Conservation (phyloP, 371 early-diverging fungal genomes). For the Parasitella parasitica region DNA sequence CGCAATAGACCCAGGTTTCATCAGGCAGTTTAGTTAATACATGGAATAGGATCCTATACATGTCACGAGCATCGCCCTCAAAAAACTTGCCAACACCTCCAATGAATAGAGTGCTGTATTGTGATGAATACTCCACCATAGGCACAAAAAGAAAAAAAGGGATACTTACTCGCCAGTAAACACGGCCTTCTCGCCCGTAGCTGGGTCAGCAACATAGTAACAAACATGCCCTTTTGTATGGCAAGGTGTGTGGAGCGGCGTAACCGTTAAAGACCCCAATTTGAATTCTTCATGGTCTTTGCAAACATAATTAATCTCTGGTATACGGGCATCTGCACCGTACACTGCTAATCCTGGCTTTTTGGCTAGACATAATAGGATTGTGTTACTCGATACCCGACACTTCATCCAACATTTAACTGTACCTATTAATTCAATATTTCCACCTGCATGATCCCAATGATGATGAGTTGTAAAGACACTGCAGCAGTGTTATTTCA, state of each 20-base stretch:
- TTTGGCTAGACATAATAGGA: slow-evolving; percentile 42
- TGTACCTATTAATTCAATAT: slow-evolving; percentile 44
- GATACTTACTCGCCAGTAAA: slow-evolving; percentile 48
- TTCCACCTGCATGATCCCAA: slow-evolving; percentile 83
- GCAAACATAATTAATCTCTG: slow-evolving; percentile 75
- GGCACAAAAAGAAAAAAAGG: too few species aligned
- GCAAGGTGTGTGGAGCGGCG: slow-evolving; percentile 76
- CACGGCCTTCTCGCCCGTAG: slow-evolving; percentile 44
- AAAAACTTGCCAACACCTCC: slow-evolving; percentile 92
- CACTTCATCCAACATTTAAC: neutral
- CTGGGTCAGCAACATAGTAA: slow-evolving; percentile 73
- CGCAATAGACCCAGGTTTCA: slow-evolving; percentile 92
- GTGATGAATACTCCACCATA: neutral
- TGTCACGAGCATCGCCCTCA: slow-evolving; percentile 88
- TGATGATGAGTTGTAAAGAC: slow-evolving; percentile 46
- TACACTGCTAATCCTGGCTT: slow-evolving; percentile 77
- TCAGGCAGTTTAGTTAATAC: slow-evolving; percentile 75
- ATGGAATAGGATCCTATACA: slow-evolving; percentile 76
- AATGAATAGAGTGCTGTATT: slow-evolving; percentile 36
- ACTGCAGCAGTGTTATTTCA: neutral
- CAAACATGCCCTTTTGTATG: slow-evolving; percentile 91
- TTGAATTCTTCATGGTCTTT: slow-evolving; percentile 76
- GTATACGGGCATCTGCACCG: slow-evolving; percentile 87
- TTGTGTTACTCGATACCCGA: slow-evolving; percentile 71
- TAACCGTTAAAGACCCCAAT: slow-evolving; percentile 68